phyloP scores from a whole-genome alignment of 2,329 filamentous ascomycete genomes.

The Monilinia polystroma region DNA sequence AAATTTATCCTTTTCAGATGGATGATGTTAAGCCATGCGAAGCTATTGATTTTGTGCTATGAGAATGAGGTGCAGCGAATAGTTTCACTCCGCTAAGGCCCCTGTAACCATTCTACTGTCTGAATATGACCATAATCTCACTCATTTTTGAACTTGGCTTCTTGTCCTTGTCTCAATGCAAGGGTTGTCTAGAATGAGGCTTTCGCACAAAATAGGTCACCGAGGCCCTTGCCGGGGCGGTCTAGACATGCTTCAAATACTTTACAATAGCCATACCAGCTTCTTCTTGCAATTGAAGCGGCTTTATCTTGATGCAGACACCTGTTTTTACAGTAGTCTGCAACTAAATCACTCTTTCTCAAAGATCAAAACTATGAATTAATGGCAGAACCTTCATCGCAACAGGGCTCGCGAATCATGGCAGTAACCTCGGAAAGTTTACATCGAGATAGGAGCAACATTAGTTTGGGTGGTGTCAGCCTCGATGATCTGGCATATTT shows the following conservation, averaged over 20 bases:
- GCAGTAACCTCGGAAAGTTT: neutral
- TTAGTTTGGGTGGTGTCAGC: conserved; percentile 12
- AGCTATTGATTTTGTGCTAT: neutral
- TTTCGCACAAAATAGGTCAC: neutral
- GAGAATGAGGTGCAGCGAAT: neutral
- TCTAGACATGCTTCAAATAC: conserved; percentile 6
- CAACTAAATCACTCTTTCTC: neutral
- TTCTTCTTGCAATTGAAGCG: neutral
- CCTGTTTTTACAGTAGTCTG: neutral
- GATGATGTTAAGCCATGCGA: neutral
- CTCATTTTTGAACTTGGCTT: neutral
- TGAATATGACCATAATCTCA: neutral
- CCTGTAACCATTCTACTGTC: neutral
- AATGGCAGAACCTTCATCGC: neutral
- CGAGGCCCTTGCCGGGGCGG: neutral
- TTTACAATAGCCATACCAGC: neutral
- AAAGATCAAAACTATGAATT: neutral
- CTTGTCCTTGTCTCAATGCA: neutral
- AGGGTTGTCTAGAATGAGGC: neutral
- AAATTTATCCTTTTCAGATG: neutral
- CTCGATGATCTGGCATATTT: neutral
- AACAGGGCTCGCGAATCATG: neutral
- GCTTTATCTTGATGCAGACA: neutral
- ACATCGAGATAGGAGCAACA: neutral
- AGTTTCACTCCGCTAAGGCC: neutral